Evolutionary conservation across 2,329 filamentous ascomycete genomes (phyloP).

Genomic region (Fusarium duplospermum): DNA sequence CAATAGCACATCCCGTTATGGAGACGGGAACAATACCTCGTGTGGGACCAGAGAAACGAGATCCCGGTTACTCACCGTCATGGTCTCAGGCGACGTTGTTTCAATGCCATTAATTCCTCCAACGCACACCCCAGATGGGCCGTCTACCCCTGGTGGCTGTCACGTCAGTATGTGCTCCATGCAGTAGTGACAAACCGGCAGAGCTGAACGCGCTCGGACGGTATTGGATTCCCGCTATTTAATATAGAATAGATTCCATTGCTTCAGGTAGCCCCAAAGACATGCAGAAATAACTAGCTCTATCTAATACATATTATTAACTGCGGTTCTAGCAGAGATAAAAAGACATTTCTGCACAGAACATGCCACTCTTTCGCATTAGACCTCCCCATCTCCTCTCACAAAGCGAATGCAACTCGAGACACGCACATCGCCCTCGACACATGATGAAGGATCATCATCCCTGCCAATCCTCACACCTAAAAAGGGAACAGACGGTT

Average conservation of each 20-base stretch:
- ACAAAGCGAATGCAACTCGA: conserved; percentile 12
- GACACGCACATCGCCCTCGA: not conserved
- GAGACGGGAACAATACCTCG: not conserved
- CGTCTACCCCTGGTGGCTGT: not conserved
- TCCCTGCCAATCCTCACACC: conserved; percentile 1
- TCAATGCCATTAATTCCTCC: conserved; percentile 20
- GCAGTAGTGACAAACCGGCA: not conserved
- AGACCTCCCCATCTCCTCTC: not conserved
- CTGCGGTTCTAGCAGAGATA: not conserved
- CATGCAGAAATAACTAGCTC: not conserved
- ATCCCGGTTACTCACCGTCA: conserved; percentile 29
- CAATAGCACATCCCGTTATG: not conserved
- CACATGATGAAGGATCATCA: conserved; percentile 1
- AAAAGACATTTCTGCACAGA: not conserved
- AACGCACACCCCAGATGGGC: not conserved
- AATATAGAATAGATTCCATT: not conserved
- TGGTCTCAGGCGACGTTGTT: conserved; percentile 21
- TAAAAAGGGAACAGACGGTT: not conserved
- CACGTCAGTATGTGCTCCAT: not conserved
- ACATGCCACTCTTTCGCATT: not conserved
- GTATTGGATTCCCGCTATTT: not conserved
- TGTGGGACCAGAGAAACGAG: conserved; percentile 24
- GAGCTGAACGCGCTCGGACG: not conserved
- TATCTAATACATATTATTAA: not conserved
- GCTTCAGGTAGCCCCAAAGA: not conserved